Base-by-base conservation (phyloP, 331 rosid genomes). In the Rosa hybrid region DNA sequence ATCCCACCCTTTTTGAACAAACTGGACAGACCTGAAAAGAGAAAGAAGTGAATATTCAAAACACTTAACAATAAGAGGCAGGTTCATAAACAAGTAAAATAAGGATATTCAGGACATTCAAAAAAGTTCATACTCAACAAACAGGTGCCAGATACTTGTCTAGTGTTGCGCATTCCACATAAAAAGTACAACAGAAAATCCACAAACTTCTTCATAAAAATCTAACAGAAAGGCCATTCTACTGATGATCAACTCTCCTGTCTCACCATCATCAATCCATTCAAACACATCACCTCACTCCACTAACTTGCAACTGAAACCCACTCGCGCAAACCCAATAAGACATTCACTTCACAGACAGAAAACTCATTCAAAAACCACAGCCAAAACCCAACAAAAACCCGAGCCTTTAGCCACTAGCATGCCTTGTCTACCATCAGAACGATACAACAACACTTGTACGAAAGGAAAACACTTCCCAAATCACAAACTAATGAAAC, bases 1-100 rank as follows among this genome's bases (percentile, higher is more conserved):
- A 54, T 78, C 97, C 97, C 72, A 90, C 97, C 84, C 80, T 90
- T 78, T 85, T 87, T 0, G 84, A 85, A 65, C 97, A 94, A 69
- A 93, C 88, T 5, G 97, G 97, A 82, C 98, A 94, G 34, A 90
- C 92, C 98, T 94, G 94, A 79, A 71, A 46, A 16, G 14, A 80
- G 30, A 14, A 82, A 81, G 51, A 56, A 68, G 34, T 4, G 70
- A 38, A 23, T 21, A 71, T 23, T 48, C 20, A n/a, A 12, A 44
- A 68, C 38, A 79, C 81, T 8, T 8, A 81, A 3, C 56, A 7
- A 71, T 17, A 23, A 54, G 57, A 56, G 74, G 81, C 21, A 74
- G 62, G 82, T 14, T 67, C 41, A 62, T 63, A 76, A 60, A 46
- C 60, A 6, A 63, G 39, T 7, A 10, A 34, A 64, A 30, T 30